Evolutionary conservation across 306 rosid species (phyloP).

Genomic region (Chamaecrista fasciculata): DNA sequence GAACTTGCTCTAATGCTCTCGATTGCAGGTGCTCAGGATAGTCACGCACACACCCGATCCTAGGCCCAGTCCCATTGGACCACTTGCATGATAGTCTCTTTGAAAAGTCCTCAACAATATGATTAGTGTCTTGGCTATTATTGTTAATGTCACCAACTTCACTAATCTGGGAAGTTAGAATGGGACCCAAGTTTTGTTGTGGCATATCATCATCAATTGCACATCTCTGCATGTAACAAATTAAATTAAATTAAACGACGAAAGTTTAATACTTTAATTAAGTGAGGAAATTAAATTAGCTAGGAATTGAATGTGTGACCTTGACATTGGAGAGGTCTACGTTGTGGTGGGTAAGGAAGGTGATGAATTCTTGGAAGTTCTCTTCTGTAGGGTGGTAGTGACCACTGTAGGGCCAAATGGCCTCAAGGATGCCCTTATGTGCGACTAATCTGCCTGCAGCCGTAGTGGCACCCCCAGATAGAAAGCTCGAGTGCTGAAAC

Average conservation of each 20-base stretch:
- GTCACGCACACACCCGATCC: conserved; percentile 95
- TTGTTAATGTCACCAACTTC: background rate
- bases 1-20: conserved; percentile 88
- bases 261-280: too few species aligned
- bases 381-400: conserved; percentile 97
- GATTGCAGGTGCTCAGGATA: conserved; percentile 80
- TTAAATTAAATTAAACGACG: too few species aligned
- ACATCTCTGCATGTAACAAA: conserved; percentile 49
- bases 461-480: conserved; percentile 89
- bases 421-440: conserved; percentile 69
- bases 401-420: conserved; percentile 99
- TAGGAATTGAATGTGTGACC: conserved; percentile 47
- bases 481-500: conserved; percentile 94
- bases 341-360: conserved; percentile 72
- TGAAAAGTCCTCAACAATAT: conserved; percentile 40
- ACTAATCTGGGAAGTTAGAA: conserved; percentile 19
- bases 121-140: conserved; percentile 7
- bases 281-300: too few species aligned
- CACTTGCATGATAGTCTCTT: conserved; percentile 76
- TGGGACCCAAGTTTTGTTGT: conserved; percentile 31
- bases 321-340: conserved; percentile 87
- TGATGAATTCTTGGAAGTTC: conserved; percentile 75
- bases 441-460: conserved; percentile 97
- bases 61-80: conserved; percentile 79
- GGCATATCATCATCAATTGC: conserved; percentile 78